Evolutionary conservation across 1,139 yeast species (phyloP).

Genomic region (Sugiyamaella grinbergsii): DNA sequence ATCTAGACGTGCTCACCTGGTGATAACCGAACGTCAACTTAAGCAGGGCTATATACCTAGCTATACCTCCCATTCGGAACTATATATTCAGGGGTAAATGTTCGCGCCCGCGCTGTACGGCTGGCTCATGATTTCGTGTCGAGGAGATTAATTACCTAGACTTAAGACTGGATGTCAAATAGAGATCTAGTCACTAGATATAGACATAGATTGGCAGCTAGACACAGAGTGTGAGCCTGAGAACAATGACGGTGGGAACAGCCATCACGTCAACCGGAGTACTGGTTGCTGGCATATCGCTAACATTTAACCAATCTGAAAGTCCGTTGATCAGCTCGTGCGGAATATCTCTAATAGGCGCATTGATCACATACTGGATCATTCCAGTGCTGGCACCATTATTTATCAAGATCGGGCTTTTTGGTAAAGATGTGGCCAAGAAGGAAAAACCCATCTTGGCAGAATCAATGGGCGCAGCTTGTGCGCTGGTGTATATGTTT

Average conservation of each 20-base stretch:
- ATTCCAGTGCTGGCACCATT: conserved; percentile 69
- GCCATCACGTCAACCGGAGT: conserved; percentile 1
- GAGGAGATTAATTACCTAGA: too few relatives aligned
- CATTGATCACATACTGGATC: conserved; percentile 55
- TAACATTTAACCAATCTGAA: conserved; percentile 18
- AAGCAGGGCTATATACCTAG: too few relatives aligned
- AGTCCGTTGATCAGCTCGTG: conserved; percentile 40
- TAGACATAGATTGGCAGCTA: too few relatives aligned
- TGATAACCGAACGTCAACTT: too few relatives aligned
- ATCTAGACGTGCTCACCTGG: too few relatives aligned
- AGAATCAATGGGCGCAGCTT: conserved; percentile 87
- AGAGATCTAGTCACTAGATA: background rate
- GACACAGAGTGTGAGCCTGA: too few relatives aligned
- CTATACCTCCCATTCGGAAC: too few relatives aligned
- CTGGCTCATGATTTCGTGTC: background rate
- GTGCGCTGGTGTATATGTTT: conserved; percentile 78
- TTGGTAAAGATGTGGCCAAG: conserved; percentile 83
- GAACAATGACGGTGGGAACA: background rate
- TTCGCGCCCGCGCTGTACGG: conserved; percentile 8
- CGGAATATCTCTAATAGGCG: conserved; percentile 72
- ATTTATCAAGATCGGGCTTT: conserved; percentile 75
- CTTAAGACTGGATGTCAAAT: background rate
- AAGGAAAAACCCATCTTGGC: conserved; percentile 71
- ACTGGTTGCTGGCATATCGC: conserved; percentile 13
- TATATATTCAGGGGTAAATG: conserved; percentile 10